Conservation (phyloP, 2,329 filamentous ascomycete genomes). For the Pseudogymnoascus verrucosus region DNA sequence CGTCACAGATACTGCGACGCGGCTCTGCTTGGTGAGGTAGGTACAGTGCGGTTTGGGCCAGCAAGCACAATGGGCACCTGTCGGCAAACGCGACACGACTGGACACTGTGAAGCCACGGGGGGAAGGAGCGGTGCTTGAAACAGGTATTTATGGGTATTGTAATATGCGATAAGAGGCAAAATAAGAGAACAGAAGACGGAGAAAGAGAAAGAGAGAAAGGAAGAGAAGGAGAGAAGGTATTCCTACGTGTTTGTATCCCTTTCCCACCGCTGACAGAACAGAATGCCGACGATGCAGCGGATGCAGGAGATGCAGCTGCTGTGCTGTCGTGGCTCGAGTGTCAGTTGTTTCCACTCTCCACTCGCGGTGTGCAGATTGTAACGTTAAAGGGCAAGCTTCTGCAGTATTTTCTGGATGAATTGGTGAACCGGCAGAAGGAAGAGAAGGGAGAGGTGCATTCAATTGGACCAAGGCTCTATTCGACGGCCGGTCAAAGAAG, state of each 20-base stretch:
- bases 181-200: background rate
- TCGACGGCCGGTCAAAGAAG: background rate
- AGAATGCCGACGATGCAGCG: background rate
- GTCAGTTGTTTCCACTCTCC: conserved; percentile 13
- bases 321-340: conserved; percentile 29
- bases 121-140: background rate
- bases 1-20: conserved; percentile 6
- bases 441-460: background rate
- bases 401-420: conserved; percentile 6
- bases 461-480: conserved; percentile 4
- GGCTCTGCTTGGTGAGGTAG: background rate
- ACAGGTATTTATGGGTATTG: background rate
- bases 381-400: conserved; percentile 3
- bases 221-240: background rate
- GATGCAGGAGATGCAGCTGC: background rate
- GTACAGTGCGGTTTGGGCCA: background rate
- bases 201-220: background rate
- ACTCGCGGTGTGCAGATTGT: conserved; percentile 5
- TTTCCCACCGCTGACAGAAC: background rate
- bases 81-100: background rate
- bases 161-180: background rate
- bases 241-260: conserved; percentile 6
- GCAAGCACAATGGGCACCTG: background rate
- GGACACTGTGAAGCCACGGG: background rate
- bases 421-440: background rate